A percentile compares a stretch with the other conserved stretches of the same genome.
phyloP scores from a whole-genome alignment of 192 early-diverging fungal species.

The Phycomyces blakesleeanus region DNA sequence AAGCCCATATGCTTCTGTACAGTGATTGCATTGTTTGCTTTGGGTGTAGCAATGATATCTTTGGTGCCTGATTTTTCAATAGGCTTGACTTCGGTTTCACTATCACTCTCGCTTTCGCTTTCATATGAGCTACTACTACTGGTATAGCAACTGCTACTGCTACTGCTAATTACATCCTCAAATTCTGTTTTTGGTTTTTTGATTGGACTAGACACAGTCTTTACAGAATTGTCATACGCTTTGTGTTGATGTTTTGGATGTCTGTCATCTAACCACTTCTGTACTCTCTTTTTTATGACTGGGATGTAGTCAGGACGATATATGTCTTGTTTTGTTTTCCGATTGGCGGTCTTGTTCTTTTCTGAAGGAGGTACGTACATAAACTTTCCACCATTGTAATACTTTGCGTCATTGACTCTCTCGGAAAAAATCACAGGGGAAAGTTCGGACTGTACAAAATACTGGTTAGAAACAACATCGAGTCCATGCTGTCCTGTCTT shows the following conservation, averaged over 20 bases:
- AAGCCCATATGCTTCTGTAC: neutral
- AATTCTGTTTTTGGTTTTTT: neutral
- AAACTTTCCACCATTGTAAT: constrained; percentile 37
- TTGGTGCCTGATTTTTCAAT: neutral
- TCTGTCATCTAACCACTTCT: neutral
- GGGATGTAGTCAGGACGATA: constrained; percentile 39
- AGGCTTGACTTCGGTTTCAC: neutral
- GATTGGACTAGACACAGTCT: neutral
- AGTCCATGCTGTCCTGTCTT: neutral
- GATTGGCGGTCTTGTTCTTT: neutral
- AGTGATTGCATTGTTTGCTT: neutral
- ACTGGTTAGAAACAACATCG: neutral
- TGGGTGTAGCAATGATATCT: neutral
- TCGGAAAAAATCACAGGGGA: constrained; percentile 23
- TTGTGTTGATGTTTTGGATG: neutral
- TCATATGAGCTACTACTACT: neutral
- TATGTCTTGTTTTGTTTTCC: constrained; percentile 9
- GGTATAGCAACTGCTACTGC: constrained; percentile 8
- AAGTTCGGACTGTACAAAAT: constrained; percentile 29
- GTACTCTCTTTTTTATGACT: constrained; percentile 6
- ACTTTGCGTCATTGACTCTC: constrained; percentile 36
- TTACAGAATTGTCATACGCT: neutral
- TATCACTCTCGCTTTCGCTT: constrained; percentile 7
- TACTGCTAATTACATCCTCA: neutral
- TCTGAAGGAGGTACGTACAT: constrained; percentile 16